Evolutionary conservation across 75 land plant genomes (phyloP).

Genomic region (Pinus albicaulis): DNA sequence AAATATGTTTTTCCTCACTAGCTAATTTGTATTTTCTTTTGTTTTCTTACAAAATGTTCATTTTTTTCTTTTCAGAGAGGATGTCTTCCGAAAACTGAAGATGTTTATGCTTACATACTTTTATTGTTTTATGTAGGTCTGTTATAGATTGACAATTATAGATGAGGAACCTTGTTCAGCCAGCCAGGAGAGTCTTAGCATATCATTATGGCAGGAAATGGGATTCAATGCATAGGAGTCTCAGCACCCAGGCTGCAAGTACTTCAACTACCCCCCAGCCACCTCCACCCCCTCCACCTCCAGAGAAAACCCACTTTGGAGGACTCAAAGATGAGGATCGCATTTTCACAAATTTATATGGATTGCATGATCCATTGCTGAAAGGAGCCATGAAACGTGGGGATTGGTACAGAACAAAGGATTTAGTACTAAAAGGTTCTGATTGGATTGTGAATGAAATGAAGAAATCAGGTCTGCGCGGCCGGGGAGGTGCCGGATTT

Average conservation of each 20-base stretch:
- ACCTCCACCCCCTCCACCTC: constrained; percentile 84
- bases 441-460: constrained; percentile 97
- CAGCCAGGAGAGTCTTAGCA: constrained; percentile 2
- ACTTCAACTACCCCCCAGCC: constrained; percentile 47
- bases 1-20: too few relatives aligned
- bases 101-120: too few relatives aligned
- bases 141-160: too few relatives aligned
- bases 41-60: too few relatives aligned
- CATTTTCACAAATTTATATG: constrained; percentile 89
- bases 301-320: constrained; percentile 88
- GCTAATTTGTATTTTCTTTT: too few relatives aligned
- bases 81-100: too few relatives aligned
- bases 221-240: constrained; percentile 13
- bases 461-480: constrained; percentile 91
- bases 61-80: too few relatives aligned
- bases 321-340: constrained; percentile 85
- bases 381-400: constrained; percentile 85
- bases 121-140: too few relatives aligned
- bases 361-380: constrained; percentile 84
- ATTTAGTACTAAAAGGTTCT: constrained; percentile 79
- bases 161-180: constrained; percentile 13
- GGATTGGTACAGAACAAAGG: constrained; percentile 94
- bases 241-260: constrained; percentile 52
- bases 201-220: constrained; percentile 3
- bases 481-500: constrained; percentile 96